Conservation (phyloP, 73 alveolate species). For the Blepharisma japonicum region DNA sequence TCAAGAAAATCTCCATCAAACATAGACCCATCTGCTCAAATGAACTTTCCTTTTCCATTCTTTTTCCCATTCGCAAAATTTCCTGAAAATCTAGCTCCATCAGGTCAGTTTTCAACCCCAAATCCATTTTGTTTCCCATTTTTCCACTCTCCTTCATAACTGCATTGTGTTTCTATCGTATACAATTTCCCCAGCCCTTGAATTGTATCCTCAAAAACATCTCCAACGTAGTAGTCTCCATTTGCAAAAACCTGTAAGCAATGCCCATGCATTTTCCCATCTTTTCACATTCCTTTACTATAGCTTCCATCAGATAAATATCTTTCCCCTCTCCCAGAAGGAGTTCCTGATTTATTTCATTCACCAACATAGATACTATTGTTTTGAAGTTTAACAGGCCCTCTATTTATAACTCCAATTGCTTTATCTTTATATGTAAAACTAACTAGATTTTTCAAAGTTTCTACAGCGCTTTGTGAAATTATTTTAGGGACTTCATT, state of each 20-base stretch:
- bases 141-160: constrained; percentile 31
- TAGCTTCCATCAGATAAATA: neutral
- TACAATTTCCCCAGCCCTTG: constrained; percentile 34
- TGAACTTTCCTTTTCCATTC: constrained; percentile 65
- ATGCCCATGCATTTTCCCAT: neutral
- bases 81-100: constrained; percentile 63
- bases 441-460: no score
- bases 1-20: constrained; percentile 64
- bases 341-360: neutral
- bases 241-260: neutral
- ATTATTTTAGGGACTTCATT: no score
- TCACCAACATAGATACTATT: neutral
- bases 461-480: no score
- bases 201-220: constrained; percentile 24
- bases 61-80: constrained; percentile 53
- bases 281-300: neutral
- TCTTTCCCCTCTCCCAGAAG: constrained; percentile 1
- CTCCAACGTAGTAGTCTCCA: constrained; percentile 39
- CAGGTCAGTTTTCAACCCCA: constrained; percentile 44
- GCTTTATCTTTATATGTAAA: no score
- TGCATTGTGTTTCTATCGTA: neutral
- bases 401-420: no score
- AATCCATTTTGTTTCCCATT: constrained; percentile 30
- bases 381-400: neutral
- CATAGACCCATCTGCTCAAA: constrained; percentile 57